Evolutionary conservation across 805 yeast genomes (phyloP).

Genomic region (Candida stauntonica): DNA sequence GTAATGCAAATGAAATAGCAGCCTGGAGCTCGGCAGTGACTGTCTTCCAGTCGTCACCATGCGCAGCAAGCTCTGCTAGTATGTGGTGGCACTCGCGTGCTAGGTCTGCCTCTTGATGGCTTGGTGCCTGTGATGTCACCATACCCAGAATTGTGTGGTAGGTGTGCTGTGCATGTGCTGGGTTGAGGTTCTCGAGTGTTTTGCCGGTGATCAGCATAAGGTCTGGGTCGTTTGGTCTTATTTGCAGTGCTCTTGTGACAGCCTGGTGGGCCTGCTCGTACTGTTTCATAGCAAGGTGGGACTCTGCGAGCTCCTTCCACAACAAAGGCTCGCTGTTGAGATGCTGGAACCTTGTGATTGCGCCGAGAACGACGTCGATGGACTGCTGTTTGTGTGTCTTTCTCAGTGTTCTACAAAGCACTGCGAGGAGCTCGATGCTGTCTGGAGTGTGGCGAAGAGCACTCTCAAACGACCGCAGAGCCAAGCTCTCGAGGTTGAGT

Average conservation of each 20-base stretch:
- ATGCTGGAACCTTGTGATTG: conserved; percentile 30
- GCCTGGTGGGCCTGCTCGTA: conserved; percentile 50
- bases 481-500: conserved; percentile 16
- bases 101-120: conserved; percentile 39
- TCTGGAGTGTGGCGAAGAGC: conserved; percentile 25
- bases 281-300: conserved; percentile 43
- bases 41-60: conserved; percentile 44
- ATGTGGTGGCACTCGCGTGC: conserved; percentile 52
- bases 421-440: conserved; percentile 18
- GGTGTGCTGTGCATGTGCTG: conserved; percentile 43
- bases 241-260: conserved; percentile 38
- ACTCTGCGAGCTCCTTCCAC: conserved; percentile 48
- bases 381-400: conserved; percentile 20
- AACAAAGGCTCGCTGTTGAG: conserved; percentile 36
- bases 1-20: conserved; percentile 34
- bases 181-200: conserved; percentile 39
- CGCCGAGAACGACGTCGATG: conserved; percentile 17
- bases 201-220: conserved; percentile 48
- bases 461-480: conserved; percentile 22
- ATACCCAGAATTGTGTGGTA: conserved; percentile 41
- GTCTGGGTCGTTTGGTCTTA: conserved; percentile 38
- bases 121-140: conserved; percentile 25
- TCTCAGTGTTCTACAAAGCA: conserved; percentile 16
- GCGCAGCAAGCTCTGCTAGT: conserved; percentile 50
- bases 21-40: conserved; percentile 47